Evolutionary conservation across 192 early-diverging fungal species (phyloP).

Genomic region (Chytriomyces sp.): DNA sequence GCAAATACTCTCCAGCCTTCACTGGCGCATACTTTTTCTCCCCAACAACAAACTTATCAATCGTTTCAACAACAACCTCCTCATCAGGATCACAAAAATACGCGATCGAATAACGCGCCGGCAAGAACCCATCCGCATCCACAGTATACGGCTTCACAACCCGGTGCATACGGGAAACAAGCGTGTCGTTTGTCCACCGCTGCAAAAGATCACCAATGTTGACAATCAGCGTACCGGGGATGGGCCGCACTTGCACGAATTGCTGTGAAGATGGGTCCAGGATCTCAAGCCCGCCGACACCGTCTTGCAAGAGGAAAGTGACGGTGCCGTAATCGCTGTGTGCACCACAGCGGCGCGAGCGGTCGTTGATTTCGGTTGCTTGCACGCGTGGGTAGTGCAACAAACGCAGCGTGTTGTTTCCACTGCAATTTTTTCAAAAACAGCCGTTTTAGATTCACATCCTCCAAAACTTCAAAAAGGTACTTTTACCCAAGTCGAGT

Average conservation of each 20-base stretch:
- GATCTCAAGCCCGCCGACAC: slow-evolving; percentile 57
- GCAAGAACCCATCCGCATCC: slow-evolving; percentile 2
- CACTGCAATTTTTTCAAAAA: no score
- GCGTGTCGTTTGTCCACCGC: slow-evolving; percentile 60
- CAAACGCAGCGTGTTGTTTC: slow-evolving; percentile 29
- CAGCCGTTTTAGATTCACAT: neutral
- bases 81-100: slow-evolving; percentile 36
- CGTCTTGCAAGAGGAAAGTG: slow-evolving; percentile 59
- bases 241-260: slow-evolving; percentile 58
- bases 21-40: slow-evolving; percentile 27
- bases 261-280: neutral
- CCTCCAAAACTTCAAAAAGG: slow-evolving; percentile 39
- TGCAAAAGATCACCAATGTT: slow-evolving; percentile 66
- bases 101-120: slow-evolving; percentile 29
- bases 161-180: slow-evolving; percentile 56
- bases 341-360: slow-evolving; percentile 50
- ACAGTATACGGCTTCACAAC: slow-evolving; percentile 47
- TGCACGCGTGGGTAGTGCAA: slow-evolving; percentile 31
- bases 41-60: slow-evolving; percentile 18
- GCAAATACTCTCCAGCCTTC: slow-evolving; percentile 24
- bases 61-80: slow-evolving; percentile 11
- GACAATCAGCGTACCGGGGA: slow-evolving; percentile 58
- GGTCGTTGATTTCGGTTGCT: slow-evolving; percentile 16
- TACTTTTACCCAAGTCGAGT: slow-evolving; percentile 25
- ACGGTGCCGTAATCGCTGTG: slow-evolving; percentile 58